A percentile compares a stretch with the other conserved stretches of the same genome.
These are phyloP conservation scores for Solanum pennellii DNA, from an alignment of 257 asterid genomes.

Conservation along the genomic window DNA sequence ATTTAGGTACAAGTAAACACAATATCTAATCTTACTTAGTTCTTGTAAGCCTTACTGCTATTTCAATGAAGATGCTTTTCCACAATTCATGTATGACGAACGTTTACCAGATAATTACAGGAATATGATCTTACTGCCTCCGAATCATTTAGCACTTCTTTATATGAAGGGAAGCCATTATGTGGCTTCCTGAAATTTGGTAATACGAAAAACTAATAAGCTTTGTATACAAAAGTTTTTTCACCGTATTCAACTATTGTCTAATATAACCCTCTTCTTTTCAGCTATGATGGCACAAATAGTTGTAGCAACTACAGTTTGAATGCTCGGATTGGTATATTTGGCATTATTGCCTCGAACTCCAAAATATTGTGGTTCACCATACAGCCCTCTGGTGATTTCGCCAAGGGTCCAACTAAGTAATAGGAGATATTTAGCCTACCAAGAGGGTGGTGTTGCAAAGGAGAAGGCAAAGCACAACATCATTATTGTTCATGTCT, in stretches of 20 bases:
- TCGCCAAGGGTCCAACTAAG: slow-evolving; percentile 54
- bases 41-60: too few relatives aligned
- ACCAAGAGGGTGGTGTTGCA: slow-evolving; percentile 50
- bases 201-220: background rate
- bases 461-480: slow-evolving; percentile 55
- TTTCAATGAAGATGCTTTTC: too few relatives aligned
- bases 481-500: slow-evolving; percentile 51
- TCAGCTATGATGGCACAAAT: slow-evolving; percentile 44
- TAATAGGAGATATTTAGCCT: slow-evolving; percentile 70
- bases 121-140: background rate
- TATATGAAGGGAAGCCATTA: background rate
- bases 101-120: background rate
- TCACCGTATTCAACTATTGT: background rate
- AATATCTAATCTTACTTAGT: too few relatives aligned
- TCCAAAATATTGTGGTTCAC: slow-evolving; percentile 61
- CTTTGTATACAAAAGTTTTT: background rate
- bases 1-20: background rate
- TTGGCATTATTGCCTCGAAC: slow-evolving; percentile 43
- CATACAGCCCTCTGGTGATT: slow-evolving; percentile 60
- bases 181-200: background rate
- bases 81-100: too few relatives aligned
- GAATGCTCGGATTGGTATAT: slow-evolving; percentile 45
- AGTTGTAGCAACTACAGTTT: slow-evolving; percentile 32
- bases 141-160: background rate
- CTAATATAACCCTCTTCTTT: background rate